Evolutionary conservation across 495 filamentous ascomycete genomes (phyloP).

Genomic region (Aspergillus avenaceus): DNA sequence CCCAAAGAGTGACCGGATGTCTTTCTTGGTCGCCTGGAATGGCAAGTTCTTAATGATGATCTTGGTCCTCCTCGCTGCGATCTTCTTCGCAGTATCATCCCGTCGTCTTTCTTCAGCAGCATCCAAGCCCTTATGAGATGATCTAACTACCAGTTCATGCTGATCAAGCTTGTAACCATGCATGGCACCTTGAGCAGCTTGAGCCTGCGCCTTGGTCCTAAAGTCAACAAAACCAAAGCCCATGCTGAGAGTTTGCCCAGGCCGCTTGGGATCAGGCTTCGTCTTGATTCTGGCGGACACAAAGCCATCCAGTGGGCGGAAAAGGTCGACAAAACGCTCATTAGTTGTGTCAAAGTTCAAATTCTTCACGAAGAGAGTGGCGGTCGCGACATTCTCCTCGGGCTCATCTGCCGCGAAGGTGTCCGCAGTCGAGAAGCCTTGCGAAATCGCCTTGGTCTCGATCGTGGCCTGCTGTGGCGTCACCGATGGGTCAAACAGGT

Average conservation of each 20-base stretch:
- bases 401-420: constrained; percentile 50
- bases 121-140: constrained; percentile 79
- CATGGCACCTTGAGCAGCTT: constrained; percentile 77
- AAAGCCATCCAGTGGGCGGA: constrained; percentile 80
- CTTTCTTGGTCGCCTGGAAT: constrained; percentile 91
- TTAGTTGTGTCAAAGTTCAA: constrained; percentile 88
- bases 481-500: constrained; percentile 57
- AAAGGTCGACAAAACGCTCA: constrained; percentile 64
- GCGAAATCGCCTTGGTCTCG: constrained; percentile 38
- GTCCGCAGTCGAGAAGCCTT: constrained; percentile 52
- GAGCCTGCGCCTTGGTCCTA: constrained; percentile 66
- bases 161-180: constrained; percentile 79
- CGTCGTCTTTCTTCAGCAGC: constrained; percentile 79
- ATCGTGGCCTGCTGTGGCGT: constrained; percentile 21
- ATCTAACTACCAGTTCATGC: constrained; percentile 78
- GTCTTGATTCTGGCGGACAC: constrained; percentile 80
- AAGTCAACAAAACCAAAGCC: constrained; percentile 96
- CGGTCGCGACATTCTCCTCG: constrained; percentile 54
- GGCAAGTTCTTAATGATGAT: constrained; percentile 98
- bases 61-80: constrained; percentile 72
- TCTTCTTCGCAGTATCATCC: constrained; percentile 75
- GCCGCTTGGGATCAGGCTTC: constrained; percentile 78
- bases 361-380: constrained; percentile 88
- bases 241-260: constrained; percentile 84
- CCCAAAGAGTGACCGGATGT: constrained; percentile 78